A percentile compares a stretch with the other conserved stretches of the same genome.
Conservation (phyloP, 768 basidiomycete species). For the Kwoniella europaea region DNA sequence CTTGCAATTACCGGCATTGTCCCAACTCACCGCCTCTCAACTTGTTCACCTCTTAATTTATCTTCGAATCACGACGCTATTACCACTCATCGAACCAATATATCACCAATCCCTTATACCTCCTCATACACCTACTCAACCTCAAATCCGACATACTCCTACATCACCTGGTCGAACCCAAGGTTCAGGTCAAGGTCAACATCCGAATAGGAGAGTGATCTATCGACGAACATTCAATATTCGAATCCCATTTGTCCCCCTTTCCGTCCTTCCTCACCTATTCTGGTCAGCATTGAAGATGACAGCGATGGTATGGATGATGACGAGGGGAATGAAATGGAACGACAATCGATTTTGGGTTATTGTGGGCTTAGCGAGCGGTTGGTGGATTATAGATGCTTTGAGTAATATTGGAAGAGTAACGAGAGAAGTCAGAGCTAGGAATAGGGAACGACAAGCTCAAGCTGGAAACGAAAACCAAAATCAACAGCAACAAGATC, state of each 20-base stretch:
- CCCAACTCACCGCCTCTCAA: slow-evolving; percentile 26
- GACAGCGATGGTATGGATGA: slow-evolving; percentile 46
- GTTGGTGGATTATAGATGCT: slow-evolving; percentile 44
- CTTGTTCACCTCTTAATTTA: slow-evolving; percentile 36
- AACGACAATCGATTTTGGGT: slow-evolving; percentile 41
- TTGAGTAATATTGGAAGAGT: slow-evolving; percentile 3
- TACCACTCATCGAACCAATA: slow-evolving; percentile 25
- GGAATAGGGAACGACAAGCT: background rate
- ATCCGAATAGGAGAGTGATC: slow-evolving; percentile 11
- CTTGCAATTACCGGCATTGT: slow-evolving; percentile 38
- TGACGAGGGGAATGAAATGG: slow-evolving; percentile 46
- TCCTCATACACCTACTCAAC: slow-evolving; percentile 5
- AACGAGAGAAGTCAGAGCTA: slow-evolving; percentile 12
- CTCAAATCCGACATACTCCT: slow-evolving; percentile 1
- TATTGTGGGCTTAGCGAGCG: slow-evolving; percentile 33
- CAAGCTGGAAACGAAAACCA: background rate
- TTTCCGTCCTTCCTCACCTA: slow-evolving; percentile 25
- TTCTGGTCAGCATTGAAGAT: slow-evolving; percentile 38
- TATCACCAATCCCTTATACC: slow-evolving; percentile 19
- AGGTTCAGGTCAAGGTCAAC: background rate
- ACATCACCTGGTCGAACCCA: background rate
- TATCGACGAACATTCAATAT: slow-evolving; percentile 27
- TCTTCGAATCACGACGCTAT: slow-evolving; percentile 39
- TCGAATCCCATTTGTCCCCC: slow-evolving; percentile 25
- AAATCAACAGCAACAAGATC: background rate